Evolutionary conservation across 495 filamentous ascomycete genomes (phyloP).

Genomic region (Penicillium mononematosum): DNA sequence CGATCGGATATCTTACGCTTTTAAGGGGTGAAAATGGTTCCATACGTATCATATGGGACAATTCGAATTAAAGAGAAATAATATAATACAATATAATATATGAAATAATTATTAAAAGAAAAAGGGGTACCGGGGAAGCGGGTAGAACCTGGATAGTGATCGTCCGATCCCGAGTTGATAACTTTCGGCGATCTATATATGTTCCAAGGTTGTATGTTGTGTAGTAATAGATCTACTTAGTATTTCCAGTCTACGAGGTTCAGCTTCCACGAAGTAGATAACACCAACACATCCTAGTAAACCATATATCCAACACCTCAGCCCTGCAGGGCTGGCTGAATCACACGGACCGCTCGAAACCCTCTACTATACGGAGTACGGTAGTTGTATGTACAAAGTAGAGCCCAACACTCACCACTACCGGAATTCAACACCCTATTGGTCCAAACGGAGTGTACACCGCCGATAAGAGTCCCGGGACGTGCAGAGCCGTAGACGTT

Average conservation of each 20-base stretch:
- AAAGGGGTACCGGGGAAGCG: constrained; percentile 13
- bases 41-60: not conserved
- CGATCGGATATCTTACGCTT: constrained; percentile 23
- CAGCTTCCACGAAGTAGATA: not conserved
- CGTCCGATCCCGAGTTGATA: constrained; percentile 12
- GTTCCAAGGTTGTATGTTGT: too few relatives aligned
- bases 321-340: not conserved
- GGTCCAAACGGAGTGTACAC: not conserved
- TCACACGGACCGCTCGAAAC: not conserved
- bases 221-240: not conserved
- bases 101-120: not conserved
- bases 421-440: not conserved
- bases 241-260: not conserved
- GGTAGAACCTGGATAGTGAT: constrained; percentile 8
- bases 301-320: not conserved
- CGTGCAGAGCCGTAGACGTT: not conserved
- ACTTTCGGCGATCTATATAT: not conserved
- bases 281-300: too few relatives aligned
- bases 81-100: not conserved
- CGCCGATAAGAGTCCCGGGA: constrained; percentile 4
- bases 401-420: not conserved
- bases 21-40: constrained; percentile 1
- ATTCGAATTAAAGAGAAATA: too few relatives aligned
- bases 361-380: too few relatives aligned
- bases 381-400: not conserved